A percentile compares a stretch with the other conserved stretches of the same genome.
These are phyloP conservation scores for Chalaropsis thielavioides DNA, from an alignment of 2,329 filamentous ascomycete genomes.

Conservation along the genomic window DNA sequence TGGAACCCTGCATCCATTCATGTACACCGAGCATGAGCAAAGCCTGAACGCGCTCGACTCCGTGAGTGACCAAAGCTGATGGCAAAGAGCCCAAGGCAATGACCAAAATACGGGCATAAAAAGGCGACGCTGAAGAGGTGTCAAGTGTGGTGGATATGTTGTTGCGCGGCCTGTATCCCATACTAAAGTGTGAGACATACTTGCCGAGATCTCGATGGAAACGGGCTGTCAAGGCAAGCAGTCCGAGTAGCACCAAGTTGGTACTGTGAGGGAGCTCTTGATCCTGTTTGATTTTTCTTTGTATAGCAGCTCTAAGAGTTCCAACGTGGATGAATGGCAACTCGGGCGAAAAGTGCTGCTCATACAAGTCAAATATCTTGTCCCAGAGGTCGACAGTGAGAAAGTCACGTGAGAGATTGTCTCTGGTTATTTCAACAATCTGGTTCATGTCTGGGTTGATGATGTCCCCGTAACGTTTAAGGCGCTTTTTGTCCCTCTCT, in stretches of 20 bases:
- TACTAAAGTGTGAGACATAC: constrained; percentile 31
- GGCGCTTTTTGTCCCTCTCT: constrained; percentile 36
- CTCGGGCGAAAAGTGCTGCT: constrained; percentile 56
- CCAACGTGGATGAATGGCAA: constrained; percentile 56
- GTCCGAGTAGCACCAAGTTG: constrained; percentile 47
- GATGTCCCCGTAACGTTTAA: constrained; percentile 32
- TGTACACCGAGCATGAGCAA: constrained; percentile 57
- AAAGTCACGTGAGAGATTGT: constrained; percentile 46
- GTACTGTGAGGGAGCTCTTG: constrained; percentile 32
- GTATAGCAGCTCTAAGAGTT: constrained; percentile 34
- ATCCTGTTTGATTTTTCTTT: constrained; percentile 18
- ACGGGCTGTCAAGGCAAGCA: constrained; percentile 53
- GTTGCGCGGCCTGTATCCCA: background rate
- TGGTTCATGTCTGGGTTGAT: constrained; percentile 28
- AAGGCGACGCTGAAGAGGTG: constrained; percentile 44
- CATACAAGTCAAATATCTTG: constrained; percentile 55
- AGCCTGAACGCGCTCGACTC: constrained; percentile 50
- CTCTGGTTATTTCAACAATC: constrained; percentile 33
- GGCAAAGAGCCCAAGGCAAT: constrained; percentile 35
- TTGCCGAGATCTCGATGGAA: constrained; percentile 49
- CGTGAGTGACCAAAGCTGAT: constrained; percentile 35
- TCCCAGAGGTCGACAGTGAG: constrained; percentile 53
- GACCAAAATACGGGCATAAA: constrained; percentile 46
- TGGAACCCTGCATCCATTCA: constrained; percentile 57
- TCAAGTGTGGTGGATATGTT: constrained; percentile 25